These are phyloP conservation scores for Melaleuca quinquenervia DNA, from an alignment of 345 rosid genomes.

Conservation along the genomic window DNA sequence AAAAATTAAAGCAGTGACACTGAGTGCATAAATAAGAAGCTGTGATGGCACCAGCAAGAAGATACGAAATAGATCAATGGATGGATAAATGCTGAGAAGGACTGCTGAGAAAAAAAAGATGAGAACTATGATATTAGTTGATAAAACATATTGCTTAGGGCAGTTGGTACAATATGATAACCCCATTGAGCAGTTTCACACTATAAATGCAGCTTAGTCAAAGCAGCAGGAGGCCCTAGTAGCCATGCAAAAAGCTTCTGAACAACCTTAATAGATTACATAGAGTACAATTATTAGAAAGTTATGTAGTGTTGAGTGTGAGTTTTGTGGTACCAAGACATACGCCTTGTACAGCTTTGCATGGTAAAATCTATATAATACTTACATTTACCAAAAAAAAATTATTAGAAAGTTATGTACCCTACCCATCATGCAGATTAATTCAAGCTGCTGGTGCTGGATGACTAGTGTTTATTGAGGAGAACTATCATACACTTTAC, in stretches of 20 bases:
- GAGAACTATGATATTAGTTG: background rate
- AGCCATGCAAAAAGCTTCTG: background rate
- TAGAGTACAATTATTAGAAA: background rate
- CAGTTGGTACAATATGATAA: background rate
- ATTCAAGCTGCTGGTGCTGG: background rate
- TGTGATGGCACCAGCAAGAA: background rate
- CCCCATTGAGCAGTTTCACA: background rate
- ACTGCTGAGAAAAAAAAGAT: background rate
- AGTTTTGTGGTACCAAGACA: no score
- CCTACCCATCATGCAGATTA: background rate
- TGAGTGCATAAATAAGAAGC: background rate
- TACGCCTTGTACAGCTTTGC: no score
- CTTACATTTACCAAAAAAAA: no score
- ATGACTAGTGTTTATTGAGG: background rate
- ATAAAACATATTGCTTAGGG: background rate
- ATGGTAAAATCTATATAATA: no score
- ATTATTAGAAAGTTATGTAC: background rate
- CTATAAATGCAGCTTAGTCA: background rate
- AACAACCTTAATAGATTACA: background rate
- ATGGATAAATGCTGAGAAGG: background rate
- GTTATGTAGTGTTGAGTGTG: no score
- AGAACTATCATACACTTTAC: background rate
- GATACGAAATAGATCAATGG: background rate
- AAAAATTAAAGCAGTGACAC: background rate
- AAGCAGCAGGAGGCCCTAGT: background rate